A percentile compares a stretch with the other conserved stretches of the same genome.
phyloP scores from a whole-genome alignment of 495 filamentous ascomycete species.

The Hypoxylon trugodes region DNA sequence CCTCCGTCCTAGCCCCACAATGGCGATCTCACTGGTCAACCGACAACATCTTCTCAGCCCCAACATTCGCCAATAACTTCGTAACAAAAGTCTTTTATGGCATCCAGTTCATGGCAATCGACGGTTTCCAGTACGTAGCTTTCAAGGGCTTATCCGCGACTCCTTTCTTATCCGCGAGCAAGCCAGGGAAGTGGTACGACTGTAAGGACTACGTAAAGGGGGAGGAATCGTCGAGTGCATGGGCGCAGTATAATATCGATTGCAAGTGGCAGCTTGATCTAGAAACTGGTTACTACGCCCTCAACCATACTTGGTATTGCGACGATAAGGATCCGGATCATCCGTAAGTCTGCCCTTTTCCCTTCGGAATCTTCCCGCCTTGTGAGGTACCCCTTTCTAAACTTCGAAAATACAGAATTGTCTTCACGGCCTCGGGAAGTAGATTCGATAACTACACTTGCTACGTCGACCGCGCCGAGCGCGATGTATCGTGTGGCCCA shows the following conservation, averaged over 20 bases:
- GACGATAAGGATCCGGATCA: conserved; percentile 32
- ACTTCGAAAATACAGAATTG: conserved; percentile 7
- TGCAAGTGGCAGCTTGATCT: conserved; percentile 38
- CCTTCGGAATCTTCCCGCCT: neutral
- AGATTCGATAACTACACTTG: conserved; percentile 27
- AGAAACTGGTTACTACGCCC: conserved; percentile 30
- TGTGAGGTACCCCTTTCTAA: neutral
- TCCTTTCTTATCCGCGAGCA: conserved; percentile 17
- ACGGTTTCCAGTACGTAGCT: conserved; percentile 14
- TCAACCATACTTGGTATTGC: conserved; percentile 37
- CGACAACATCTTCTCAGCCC: conserved; percentile 5
- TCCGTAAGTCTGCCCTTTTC: conserved; percentile 21
- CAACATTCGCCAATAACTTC: conserved; percentile 6
- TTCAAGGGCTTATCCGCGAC: conserved; percentile 11
- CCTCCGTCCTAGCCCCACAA: conserved; percentile 41
- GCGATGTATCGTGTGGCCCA: conserved; percentile 12
- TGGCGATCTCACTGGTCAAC: conserved; percentile 9
- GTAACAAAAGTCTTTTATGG: conserved; percentile 1
- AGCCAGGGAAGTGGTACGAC: conserved; percentile 26
- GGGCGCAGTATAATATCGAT: conserved; percentile 20
- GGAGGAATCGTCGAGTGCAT: neutral
- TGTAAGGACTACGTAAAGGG: conserved; percentile 20
- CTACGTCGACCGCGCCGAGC: conserved; percentile 16
- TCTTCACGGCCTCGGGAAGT: conserved; percentile 26
- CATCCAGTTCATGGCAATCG: conserved; percentile 16